Conservation (phyloP, 2,329 filamentous ascomycete genomes). For the Sclerotinia sclerotiorum region DNA sequence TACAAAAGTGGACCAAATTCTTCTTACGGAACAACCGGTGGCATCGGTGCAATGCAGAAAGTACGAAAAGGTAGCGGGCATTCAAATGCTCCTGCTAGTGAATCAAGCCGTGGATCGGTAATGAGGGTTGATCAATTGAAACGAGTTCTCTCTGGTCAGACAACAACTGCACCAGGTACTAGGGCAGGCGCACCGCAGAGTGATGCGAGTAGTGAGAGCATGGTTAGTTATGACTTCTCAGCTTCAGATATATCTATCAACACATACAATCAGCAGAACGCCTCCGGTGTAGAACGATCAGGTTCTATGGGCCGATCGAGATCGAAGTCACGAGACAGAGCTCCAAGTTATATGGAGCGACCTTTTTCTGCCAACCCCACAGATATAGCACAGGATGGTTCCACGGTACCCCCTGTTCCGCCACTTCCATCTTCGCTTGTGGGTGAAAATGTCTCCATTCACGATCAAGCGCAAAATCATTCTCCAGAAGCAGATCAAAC, state of each 20-base stretch:
- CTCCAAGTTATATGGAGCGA: constrained; percentile 30
- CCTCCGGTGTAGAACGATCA: constrained; percentile 32
- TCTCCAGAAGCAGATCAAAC: constrained; percentile 30
- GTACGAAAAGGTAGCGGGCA: constrained; percentile 56
- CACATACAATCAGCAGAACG: constrained; percentile 26
- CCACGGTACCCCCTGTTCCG: constrained; percentile 38
- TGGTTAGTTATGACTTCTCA: constrained; percentile 68
- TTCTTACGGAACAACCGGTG: constrained; percentile 38
- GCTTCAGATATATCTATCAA: constrained; percentile 67
- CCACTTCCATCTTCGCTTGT: constrained; percentile 36
- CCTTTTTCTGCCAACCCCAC: constrained; percentile 34
- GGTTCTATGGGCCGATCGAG: constrained; percentile 35
- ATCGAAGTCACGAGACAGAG: constrained; percentile 39
- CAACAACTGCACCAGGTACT: constrained; percentile 41
- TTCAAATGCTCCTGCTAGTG: constrained; percentile 46
- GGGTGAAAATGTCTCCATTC: constrained; percentile 29
- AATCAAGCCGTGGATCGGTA: constrained; percentile 51
- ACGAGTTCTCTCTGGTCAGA: constrained; percentile 57
- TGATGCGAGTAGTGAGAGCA: constrained; percentile 62
- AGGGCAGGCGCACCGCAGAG: constrained; percentile 48
- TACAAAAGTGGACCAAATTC: constrained; percentile 36
- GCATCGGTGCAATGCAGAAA: constrained; percentile 45
- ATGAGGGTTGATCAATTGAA: constrained; percentile 65
- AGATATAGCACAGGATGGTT: constrained; percentile 30
- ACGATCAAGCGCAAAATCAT: constrained; percentile 33